Percentiles rank a stretch among this genome's conserved stretches.
Evolutionary conservation across 192 early-diverging fungal species (phyloP).

Genomic region (Backusella liffmaniae): DNA sequence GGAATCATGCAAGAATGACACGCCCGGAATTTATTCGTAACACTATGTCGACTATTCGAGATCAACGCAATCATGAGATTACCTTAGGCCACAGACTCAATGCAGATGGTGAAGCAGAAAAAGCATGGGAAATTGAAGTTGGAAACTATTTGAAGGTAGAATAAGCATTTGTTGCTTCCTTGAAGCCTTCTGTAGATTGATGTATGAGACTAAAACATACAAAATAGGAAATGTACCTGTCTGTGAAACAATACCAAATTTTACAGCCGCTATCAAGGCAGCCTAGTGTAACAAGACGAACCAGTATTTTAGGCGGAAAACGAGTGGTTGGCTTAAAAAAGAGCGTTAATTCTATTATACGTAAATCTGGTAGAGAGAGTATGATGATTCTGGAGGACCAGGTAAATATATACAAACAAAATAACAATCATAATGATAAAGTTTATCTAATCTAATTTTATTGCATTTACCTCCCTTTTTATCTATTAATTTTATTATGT

Average conservation of each 20-base stretch:
- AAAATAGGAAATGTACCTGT: slow-evolving; percentile 34
- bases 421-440: not conserved
- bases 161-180: not conserved
- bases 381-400: slow-evolving; percentile 13
- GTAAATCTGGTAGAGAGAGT: slow-evolving; percentile 18
- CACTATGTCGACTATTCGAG: slow-evolving; percentile 53
- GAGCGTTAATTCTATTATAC: slow-evolving; percentile 29
- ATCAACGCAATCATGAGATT: slow-evolving; percentile 25
- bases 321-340: slow-evolving; percentile 21
- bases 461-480: not conserved
- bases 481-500: not conserved
- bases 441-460: not conserved
- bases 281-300: not conserved
- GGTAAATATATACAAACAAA: not conserved
- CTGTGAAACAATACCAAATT: slow-evolving; percentile 41
- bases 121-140: slow-evolving; percentile 25
- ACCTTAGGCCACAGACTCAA: not conserved
- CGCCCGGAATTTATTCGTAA: slow-evolving; percentile 70
- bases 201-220: not conserved
- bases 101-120: not conserved
- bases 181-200: not conserved
- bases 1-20: slow-evolving; percentile 71
- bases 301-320: slow-evolving; percentile 12
- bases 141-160: slow-evolving; percentile 22
- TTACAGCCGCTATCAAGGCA: slow-evolving; percentile 29